Evolutionary conservation across 768 basidiomycete genomes (phyloP).

Genomic region (Suillus weaverae): DNA sequence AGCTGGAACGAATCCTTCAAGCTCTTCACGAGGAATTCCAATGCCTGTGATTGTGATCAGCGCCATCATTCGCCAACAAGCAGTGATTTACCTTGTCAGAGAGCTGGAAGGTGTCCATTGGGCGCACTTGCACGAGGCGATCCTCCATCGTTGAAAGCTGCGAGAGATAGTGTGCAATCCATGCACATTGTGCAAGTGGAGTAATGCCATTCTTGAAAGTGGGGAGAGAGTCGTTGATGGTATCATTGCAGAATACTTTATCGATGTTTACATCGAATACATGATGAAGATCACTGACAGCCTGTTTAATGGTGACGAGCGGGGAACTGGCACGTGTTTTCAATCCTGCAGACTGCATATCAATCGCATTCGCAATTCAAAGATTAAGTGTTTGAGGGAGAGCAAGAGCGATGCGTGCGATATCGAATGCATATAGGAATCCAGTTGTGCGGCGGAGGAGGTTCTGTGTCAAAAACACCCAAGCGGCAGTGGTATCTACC

Average conservation of each 20-base stretch:
- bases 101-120: constrained; percentile 28
- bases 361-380: constrained; percentile 35
- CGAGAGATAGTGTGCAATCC: constrained; percentile 32
- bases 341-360: constrained; percentile 25
- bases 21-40: constrained; percentile 29
- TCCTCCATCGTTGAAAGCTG: constrained; percentile 24
- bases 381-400: constrained; percentile 32
- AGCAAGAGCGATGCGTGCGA: constrained; percentile 29
- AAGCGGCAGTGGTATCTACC: constrained; percentile 13
- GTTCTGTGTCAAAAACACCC: constrained; percentile 29
- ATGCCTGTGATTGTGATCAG: constrained; percentile 17
- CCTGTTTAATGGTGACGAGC: constrained; percentile 19
- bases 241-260: constrained; percentile 12
- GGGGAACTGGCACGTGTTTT: constrained; percentile 17
- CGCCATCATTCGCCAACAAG: background rate
- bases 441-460: constrained; percentile 30
- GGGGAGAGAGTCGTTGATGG: background rate
- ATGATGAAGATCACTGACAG: constrained; percentile 6
- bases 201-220: constrained; percentile 7
- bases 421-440: constrained; percentile 31
- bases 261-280: constrained; percentile 18
- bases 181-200: constrained; percentile 30
- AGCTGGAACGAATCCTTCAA: constrained; percentile 24
- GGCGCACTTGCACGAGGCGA: constrained; percentile 20
- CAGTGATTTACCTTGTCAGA: constrained; percentile 16